These are phyloP conservation scores for Cytospora leucostoma DNA, from an alignment of 2,329 filamentous ascomycete species.

Conservation along the genomic window DNA sequence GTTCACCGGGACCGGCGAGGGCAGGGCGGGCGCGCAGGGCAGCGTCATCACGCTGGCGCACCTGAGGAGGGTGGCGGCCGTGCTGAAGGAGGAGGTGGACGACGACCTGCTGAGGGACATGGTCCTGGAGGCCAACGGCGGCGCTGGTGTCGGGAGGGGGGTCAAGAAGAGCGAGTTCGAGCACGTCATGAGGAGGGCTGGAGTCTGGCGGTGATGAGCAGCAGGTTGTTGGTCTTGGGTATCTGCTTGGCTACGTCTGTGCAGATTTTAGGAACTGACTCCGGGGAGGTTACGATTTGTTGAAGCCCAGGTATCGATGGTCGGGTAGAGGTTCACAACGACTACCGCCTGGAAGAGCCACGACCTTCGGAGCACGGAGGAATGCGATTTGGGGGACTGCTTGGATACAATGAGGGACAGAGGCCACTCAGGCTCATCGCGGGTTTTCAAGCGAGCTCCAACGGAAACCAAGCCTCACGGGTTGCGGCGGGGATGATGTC, in stretches of 20 bases:
- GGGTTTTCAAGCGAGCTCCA: neutral
- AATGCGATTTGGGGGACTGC: neutral
- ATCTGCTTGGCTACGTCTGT: neutral
- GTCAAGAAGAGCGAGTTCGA: slow-evolving; percentile 82
- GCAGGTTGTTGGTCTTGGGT: neutral
- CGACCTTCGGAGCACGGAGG: neutral
- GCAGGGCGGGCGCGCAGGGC: slow-evolving; percentile 11
- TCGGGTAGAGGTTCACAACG: neutral
- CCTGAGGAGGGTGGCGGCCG: slow-evolving; percentile 74
- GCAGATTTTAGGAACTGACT: too few relatives aligned
- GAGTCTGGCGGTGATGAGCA: slow-evolving; percentile 74
- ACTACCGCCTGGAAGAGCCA: neutral
- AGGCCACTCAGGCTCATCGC: neutral
- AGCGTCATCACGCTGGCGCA: slow-evolving; percentile 76
- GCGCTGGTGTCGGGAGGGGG: slow-evolving; percentile 67
- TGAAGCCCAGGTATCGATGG: neutral
- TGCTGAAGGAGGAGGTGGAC: slow-evolving; percentile 80
- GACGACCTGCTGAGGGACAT: slow-evolving; percentile 89
- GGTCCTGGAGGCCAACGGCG: slow-evolving; percentile 91
- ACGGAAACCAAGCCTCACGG: neutral
- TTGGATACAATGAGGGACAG: neutral
- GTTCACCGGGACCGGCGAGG: slow-evolving; percentile 63
- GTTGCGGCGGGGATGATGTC: neutral
- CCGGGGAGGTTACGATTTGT: neutral
- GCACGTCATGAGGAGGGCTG: slow-evolving; percentile 80